Conservation (phyloP, 139 green algal species). For the Picochlorum sp. region DNA sequence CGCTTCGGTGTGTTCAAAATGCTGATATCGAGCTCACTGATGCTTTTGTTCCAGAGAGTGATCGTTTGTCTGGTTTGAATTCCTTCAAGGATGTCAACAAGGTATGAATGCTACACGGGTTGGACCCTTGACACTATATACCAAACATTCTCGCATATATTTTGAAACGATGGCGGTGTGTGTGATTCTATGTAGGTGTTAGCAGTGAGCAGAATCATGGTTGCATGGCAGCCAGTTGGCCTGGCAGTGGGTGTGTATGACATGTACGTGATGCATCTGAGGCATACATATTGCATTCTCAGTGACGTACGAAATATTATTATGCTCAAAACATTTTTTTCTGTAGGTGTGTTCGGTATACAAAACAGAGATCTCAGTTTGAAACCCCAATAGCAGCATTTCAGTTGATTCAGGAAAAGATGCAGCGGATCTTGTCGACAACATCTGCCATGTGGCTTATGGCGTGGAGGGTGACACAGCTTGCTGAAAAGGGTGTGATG, state of each 20-base stretch:
- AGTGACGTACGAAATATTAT: too few relatives aligned
- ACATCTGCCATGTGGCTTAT: constrained; percentile 76
- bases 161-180: too few relatives aligned
- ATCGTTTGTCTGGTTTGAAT: constrained; percentile 66
- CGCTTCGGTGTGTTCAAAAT: constrained; percentile 85
- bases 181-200: constrained; percentile 20
- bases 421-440: constrained; percentile 79
- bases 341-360: constrained; percentile 40
- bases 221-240: constrained; percentile 90
- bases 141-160: too few relatives aligned
- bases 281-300: too few relatives aligned
- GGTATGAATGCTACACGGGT: constrained; percentile 23
- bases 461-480: constrained; percentile 65
- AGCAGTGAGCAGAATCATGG: constrained; percentile 82
- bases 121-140: too few relatives aligned
- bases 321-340: too few relatives aligned
- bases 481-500: constrained; percentile 78
- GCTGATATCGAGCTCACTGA: constrained; percentile 80
- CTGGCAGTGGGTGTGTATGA: constrained; percentile 86
- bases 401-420: constrained; percentile 80
- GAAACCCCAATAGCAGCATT: constrained; percentile 66
- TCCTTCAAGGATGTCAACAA: constrained; percentile 66
- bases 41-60: constrained; percentile 80
- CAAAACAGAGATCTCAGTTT: constrained; percentile 80
- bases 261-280: constrained; percentile 42